Evolutionary conservation across 2,329 filamentous ascomycete species (phyloP).

Genomic region (Thermoascus crustaceus): DNA sequence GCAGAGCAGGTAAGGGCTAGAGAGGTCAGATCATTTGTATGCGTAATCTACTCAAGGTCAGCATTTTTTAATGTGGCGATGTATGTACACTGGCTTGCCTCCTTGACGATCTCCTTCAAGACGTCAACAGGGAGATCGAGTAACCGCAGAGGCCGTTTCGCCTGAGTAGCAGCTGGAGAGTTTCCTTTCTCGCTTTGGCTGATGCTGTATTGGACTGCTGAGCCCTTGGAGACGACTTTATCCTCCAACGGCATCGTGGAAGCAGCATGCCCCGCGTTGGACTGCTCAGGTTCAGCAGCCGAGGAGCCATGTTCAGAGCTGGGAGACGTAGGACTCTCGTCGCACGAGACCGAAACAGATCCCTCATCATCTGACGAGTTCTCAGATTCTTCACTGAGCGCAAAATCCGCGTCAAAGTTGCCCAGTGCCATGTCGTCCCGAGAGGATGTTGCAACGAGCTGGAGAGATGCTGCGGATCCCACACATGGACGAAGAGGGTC

Average conservation of each 20-base stretch:
- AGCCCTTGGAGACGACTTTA: too few species aligned
- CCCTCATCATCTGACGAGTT: conserved; percentile 24
- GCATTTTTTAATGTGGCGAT: conserved; percentile 12
- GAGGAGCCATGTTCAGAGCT: too few species aligned
- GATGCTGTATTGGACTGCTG: too few species aligned
- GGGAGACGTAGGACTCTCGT: too few species aligned
- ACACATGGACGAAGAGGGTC: too few species aligned
- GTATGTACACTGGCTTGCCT: conserved; percentile 43
- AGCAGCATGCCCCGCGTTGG: too few species aligned
- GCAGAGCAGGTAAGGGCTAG: conserved; percentile 71
- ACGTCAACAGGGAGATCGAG: conserved; percentile 72
- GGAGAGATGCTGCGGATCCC: too few species aligned
- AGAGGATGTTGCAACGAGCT: too few species aligned
- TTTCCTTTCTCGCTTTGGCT: not conserved
- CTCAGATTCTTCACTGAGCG: conserved; percentile 15
- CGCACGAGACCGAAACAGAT: too few species aligned
- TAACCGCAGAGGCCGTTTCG: conserved; percentile 52
- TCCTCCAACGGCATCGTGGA: too few species aligned
- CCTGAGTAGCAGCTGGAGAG: not conserved
- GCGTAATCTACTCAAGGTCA: conserved; percentile 52
- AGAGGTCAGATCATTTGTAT: conserved; percentile 73
- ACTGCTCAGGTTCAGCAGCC: too few species aligned
- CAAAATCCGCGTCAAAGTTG: conserved; percentile 17
- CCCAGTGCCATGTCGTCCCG: conserved; percentile 16
- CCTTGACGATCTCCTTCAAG: conserved; percentile 68